Evolutionary conservation across 164 flowering plant genomes (phyloP).

Genomic region (Vitis amurensis): DNA sequence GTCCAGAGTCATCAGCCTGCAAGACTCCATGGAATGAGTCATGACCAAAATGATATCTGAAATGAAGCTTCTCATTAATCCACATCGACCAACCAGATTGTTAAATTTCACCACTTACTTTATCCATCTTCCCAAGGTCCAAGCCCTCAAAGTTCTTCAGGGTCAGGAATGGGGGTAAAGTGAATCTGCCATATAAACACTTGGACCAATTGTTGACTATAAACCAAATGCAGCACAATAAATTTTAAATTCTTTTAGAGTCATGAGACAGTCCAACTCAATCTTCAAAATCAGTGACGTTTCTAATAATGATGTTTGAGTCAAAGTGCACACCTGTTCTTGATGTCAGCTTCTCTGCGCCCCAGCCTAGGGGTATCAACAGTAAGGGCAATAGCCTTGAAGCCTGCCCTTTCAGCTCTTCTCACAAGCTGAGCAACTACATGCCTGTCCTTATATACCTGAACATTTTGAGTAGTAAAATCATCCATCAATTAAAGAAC

Average conservation of each 20-base stretch:
- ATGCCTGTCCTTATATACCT: conserved; percentile 54
- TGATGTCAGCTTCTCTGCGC: conserved; percentile 64
- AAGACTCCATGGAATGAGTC: neutral
- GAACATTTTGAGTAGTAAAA: neutral
- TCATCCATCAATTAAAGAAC: neutral
- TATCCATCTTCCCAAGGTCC: conserved; percentile 54
- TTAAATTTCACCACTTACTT: conserved; percentile 23
- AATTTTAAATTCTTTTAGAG: neutral
- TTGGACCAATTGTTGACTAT: neutral
- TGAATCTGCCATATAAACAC: conserved; percentile 32
- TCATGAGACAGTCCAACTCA: neutral
- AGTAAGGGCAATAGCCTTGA: conserved; percentile 68
- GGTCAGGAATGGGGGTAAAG: conserved; percentile 52
- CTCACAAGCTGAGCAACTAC: conserved; percentile 53
- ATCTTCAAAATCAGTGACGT: neutral
- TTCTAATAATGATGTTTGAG: neutral
- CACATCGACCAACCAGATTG: neutral
- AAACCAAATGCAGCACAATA: too few relatives aligned
- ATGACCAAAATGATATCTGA: neutral
- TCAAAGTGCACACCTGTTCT: conserved; percentile 41
- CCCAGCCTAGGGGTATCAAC: conserved; percentile 70
- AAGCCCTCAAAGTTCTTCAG: conserved; percentile 64
- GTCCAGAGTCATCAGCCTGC: conserved; percentile 60
- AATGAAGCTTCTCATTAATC: neutral
- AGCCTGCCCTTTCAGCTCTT: conserved; percentile 72